Conservation (phyloP, 371 early-diverging fungal genomes). For the Mucor indicus region DNA sequence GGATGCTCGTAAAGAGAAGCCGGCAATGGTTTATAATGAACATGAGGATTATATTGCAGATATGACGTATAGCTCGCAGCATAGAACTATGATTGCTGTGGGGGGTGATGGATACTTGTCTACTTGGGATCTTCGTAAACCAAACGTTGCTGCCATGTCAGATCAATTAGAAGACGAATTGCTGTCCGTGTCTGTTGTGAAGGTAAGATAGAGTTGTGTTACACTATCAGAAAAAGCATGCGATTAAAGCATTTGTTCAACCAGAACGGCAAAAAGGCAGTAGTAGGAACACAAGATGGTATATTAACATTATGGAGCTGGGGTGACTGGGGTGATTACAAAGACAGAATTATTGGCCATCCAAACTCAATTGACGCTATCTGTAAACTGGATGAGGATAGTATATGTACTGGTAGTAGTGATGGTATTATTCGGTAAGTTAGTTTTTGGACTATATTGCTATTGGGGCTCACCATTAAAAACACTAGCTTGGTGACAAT, state of each 20-base stretch:
- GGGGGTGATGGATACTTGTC: constrained; percentile 91
- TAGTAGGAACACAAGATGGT: constrained; percentile 90
- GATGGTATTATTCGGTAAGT: constrained; percentile 81
- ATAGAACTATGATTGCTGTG: not conserved
- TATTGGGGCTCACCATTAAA: not conserved
- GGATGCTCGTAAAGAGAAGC: constrained; percentile 77
- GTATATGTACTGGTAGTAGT: constrained; percentile 82
- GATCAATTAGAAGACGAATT: constrained; percentile 93
- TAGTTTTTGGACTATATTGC: not conserved
- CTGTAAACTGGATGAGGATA: constrained; percentile 76
- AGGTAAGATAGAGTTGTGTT: not conserved
- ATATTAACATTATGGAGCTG: constrained; percentile 69
- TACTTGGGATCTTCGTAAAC: constrained; percentile 85
- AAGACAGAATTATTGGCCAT: constrained; percentile 91
- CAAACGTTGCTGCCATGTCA: constrained; percentile 74
- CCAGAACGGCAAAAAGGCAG: constrained; percentile 73
- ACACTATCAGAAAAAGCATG: not conserved
- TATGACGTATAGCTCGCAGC: constrained; percentile 56
- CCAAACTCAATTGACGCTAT: constrained; percentile 85
- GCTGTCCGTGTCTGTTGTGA: constrained; percentile 70
- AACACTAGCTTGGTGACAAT: constrained; percentile 64
- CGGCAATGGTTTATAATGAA: constrained; percentile 68
- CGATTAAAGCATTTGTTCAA: not conserved
- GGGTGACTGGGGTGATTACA: constrained; percentile 89
- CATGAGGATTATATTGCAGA: constrained; percentile 89